Evolutionary conservation across 208 protist genomes (phyloP), one percentile per base, ranked within the genome.

Genomic region (Acanthamoeba polyphaga): DNA sequence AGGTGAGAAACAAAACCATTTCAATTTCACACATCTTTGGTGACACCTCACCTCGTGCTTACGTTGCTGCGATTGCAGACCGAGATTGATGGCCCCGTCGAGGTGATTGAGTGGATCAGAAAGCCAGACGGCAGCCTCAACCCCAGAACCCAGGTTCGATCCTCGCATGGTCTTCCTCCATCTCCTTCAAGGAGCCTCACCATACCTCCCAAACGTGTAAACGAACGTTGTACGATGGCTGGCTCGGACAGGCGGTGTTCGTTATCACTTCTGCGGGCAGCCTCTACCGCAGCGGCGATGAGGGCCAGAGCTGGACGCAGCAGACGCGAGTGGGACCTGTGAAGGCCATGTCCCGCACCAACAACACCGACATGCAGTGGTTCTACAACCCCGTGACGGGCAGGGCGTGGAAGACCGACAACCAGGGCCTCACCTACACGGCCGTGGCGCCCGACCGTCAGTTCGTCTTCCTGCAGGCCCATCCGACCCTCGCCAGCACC

Each of bases 391-490:
- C 32, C 15, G 29, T 3, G n/a, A 66, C 85, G 38, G 62, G 85
- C 53, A 64, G 32, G 29, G 15, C 34, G 0, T 92, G 58, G 55
- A 46, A 9, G 12, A 92, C 85, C 55, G 7, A 12, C 46, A n/a
- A 92, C 60, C 85, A 92, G 46, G 85, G 85, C 38, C 29, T 74
- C n/a, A 72, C 15, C 85, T 92, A 92, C 85, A 17, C 64, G 51
- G 38, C 29, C 32, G 32, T 66, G 24, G 12, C 9, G 19, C 58
- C 32, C 29, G 27, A 43, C 53, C 17, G 12, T 22, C 29, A 29
- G 13, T 74, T 92, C 85, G 24, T 17, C 60, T 68, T 29, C 17
- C 17, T 92, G 55, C 17, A 74, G 85, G 60, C n/a, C 32, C 85
- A 92, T 58, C 85, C 85, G 19, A 92, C 53, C 38, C 27, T 49